phyloP scores from a whole-genome alignment of 106 monocot species.

The Chionographis japonica region DNA sequence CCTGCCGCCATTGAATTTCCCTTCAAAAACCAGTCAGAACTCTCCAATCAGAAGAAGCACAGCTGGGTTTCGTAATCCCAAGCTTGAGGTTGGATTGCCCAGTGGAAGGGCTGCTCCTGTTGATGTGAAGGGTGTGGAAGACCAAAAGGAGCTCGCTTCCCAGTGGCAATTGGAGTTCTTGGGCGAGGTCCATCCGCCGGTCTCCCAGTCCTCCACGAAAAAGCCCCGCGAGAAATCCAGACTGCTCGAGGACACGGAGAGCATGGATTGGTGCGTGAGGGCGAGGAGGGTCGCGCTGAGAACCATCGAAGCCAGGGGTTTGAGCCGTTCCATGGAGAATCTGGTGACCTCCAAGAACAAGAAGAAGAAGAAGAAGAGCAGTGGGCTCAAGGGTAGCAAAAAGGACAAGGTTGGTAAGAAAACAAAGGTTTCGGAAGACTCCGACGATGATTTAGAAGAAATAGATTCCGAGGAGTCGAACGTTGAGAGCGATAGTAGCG shows the following conservation, averaged over 20 bases:
- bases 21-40: slow-evolving; percentile 4
- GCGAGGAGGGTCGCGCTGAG: slow-evolving; percentile 65
- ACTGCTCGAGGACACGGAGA: slow-evolving; percentile 48
- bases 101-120: slow-evolving; percentile 20
- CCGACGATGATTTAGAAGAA: slow-evolving; percentile 34
- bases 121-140: slow-evolving; percentile 20
- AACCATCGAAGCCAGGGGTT: slow-evolving; percentile 68
- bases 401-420: slow-evolving; percentile 24
- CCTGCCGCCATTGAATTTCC: slow-evolving; percentile 20
- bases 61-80: slow-evolving; percentile 18
- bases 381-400: slow-evolving; percentile 14
- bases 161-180: slow-evolving; percentile 73
- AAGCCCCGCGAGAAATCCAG: slow-evolving; percentile 44
- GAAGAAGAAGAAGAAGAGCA: slow-evolving; percentile 53
- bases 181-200: slow-evolving; percentile 31
- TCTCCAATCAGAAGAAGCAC: not conserved
- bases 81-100: not conserved
- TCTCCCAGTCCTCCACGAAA: slow-evolving; percentile 12
- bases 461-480: slow-evolving; percentile 22
- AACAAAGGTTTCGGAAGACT: slow-evolving; percentile 23
- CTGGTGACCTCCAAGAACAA: slow-evolving; percentile 73
- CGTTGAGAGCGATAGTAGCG: slow-evolving; percentile 3
- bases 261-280: slow-evolving; percentile 94
- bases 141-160: slow-evolving; percentile 18
- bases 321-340: slow-evolving; percentile 41